These are phyloP conservation scores for Eimeria tenella DNA, from an alignment of 169 alveolate genomes.

Conservation along the genomic window DNA sequence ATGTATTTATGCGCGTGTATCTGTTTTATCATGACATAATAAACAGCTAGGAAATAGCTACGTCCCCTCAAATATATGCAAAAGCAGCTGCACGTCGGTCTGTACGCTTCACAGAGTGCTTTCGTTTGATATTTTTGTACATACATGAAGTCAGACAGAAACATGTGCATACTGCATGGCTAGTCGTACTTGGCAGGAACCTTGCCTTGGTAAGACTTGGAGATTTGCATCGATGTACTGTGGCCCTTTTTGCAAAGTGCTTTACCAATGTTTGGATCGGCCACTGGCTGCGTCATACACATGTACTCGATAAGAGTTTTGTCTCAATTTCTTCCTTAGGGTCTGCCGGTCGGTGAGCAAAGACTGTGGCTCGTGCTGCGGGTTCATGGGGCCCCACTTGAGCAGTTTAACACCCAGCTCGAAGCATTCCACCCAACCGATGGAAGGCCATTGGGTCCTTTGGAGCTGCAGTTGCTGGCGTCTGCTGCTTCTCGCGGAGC, in stretches of 20 bases:
- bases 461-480: slow-evolving; percentile 51
- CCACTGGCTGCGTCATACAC: no score
- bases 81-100: not conserved
- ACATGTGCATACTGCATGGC: no score
- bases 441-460: slow-evolving; percentile 60
- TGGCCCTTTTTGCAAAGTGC: not conserved
- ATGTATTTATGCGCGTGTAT: not conserved
- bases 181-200: no score
- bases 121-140: not conserved
- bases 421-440: slow-evolving; percentile 54
- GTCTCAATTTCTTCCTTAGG: slow-evolving; percentile 10
- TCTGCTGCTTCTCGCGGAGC: slow-evolving; percentile 42
- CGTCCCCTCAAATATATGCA: not conserved
- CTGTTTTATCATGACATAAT: not conserved
- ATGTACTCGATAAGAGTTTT: not conserved
- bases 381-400: slow-evolving; percentile 80
- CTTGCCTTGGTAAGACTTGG: slow-evolving; percentile 77
- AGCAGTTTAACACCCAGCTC: slow-evolving; percentile 60
- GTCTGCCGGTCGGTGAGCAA: slow-evolving; percentile 79
- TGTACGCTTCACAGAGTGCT: not conserved
- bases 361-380: slow-evolving; percentile 71
- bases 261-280: no score
- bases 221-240: not conserved
- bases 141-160: no score
- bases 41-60: not conserved